Base-by-base conservation (phyloP, 371 early-diverging fungal genomes). In the Umbelopsis sp. region DNA sequence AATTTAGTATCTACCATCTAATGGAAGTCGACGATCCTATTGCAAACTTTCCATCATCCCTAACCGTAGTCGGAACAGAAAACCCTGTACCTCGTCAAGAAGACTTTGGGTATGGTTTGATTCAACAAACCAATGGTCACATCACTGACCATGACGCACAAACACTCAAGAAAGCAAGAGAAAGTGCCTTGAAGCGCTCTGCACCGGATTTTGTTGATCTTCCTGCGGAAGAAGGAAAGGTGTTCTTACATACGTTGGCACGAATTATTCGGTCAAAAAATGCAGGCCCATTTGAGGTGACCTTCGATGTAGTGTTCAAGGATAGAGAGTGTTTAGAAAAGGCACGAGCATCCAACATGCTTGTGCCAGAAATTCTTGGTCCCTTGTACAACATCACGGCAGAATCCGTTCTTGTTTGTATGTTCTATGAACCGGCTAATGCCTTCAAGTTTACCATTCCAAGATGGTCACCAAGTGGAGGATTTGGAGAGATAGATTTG, bases 391-490 rank as follows among this genome's bases (percentile, higher is more conserved):
- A 63, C n/a, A 25, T 68, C 18, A 16, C 41, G 1, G 38, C 53
- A 9, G 63, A 44, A 44, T n/a, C 24, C 2, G 63, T 68, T 6
- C 16, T 68, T 32, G 44, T 41, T 25, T 68, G 57, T 20, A 68
- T 68, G 68, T 68, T 64, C 44, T 68, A 65, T 7, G 68, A 68
- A 45, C 63, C 20, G 32, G 68, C 68, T 11, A 57, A 63, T 6
- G 63, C 63, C 7, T 68, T 68, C 22, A 68, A 68, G 32, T 63
- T 68, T 20, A 68, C 68, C 16, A 68, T 68, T n/a, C 68, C 68
- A 24, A 63, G 68, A 9, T 68, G 63, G 63, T 45, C 63, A n/a
- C 38, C 68, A 22, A 57, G 53, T 44, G 68, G 68, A 63, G 68
- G 68, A 18, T 63, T 63, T 29, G 68, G 68, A 41, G 68, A 68